Base-by-base conservation (phyloP, 2,329 filamentous ascomycete species). In the Thermomyces lanuginosus region DNA sequence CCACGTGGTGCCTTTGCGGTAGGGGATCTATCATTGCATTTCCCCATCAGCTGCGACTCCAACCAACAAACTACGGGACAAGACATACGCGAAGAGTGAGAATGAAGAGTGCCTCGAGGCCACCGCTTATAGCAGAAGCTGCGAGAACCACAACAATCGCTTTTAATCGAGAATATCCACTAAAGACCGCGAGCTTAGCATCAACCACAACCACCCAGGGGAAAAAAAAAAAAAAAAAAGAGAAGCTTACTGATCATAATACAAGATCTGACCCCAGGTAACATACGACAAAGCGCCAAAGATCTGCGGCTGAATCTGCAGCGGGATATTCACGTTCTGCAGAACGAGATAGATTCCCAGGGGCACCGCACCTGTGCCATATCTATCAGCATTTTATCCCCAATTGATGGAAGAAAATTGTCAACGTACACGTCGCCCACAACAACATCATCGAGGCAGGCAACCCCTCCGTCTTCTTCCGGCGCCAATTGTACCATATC, bases 361-460 rank as follows among this genome's bases (percentile, higher is more conserved):
- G 0, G 73, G 73, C 0, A 78, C 66, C 0, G 74, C 74, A 1
- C 74, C 74, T 0, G 71, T 69, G 64, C n/a, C n/a, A n/a, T n/a
- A n/a, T n/a, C n/a, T n/a, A n/a, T n/a, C n/a, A n/a, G n/a, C n/a
- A n/a, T n/a, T n/a, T n/a, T n/a, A n/a, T n/a, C n/a, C n/a, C n/a
- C n/a, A n/a, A n/a, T n/a, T n/a, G n/a, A n/a, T n/a, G n/a, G n/a
- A n/a, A n/a, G n/a, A n/a, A n/a, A n/a, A n/a, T n/a, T n/a, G n/a
- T n/a, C n/a, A n/a, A 42, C 47, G 24, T 37, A 51, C 67, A 69
- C 16, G 60, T 41, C n/a, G 64, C 68, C 69, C 70, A 76, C 1
- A 74, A 45, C 34, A 74, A 65, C 55, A 74, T 64, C 69, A 75
- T 75, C 11, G 48, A 39, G 0, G 57, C 59, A 0, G 70, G 70